Evolutionary conservation across 352 stramenopile species (phyloP), one percentile per base, ranked within the genome.

Genomic region (Phytophthora meadii): DNA sequence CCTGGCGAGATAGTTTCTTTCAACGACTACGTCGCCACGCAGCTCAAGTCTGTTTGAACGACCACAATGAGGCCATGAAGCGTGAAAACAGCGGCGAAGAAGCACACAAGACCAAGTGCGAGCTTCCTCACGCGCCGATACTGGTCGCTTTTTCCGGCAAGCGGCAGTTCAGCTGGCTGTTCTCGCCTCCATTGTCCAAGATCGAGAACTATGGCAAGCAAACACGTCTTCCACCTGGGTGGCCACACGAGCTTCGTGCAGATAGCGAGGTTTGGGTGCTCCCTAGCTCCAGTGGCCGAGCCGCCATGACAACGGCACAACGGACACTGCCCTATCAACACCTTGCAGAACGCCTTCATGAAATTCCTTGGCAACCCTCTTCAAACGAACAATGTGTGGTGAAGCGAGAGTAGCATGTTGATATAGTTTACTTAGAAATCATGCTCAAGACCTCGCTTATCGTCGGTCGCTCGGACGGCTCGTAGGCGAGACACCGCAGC

Each of bases 131-230:
- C 52, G 76, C 78, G 1, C 89, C 89, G 0, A 70, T 90, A 54
- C 64, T 96, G 64, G 80, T 96, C 40, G 89, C 89, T 5, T 96
- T 96, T 66, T 90, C 84, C 1, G 89, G 89, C 14, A 96, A 96
- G 65, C 83, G 89, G 17, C 89, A 96, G 59, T 96, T 95, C 65
- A 89, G 82, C 55, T 91, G 75, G 47, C 59, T 96, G 45, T 96
- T 96, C 56, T 78, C 86, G 14, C 81, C 84, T 6, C 84, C 84
- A 14, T 57, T 93, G 22, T 74, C 79, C 28, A 93, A 84, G 69
- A 76, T 91, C 15, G 81, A 90, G 17, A 74, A 51, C 49, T 90
- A 81, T 45, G 85, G 85, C 22, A 74, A 61, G 9, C 85, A 94
- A 72, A 74, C 61, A 5, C 71, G 53, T 7, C 65, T 94, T 49